phyloP scores from a whole-genome alignment of 2,329 filamentous ascomycete species.

The Didymella sp. region DNA sequence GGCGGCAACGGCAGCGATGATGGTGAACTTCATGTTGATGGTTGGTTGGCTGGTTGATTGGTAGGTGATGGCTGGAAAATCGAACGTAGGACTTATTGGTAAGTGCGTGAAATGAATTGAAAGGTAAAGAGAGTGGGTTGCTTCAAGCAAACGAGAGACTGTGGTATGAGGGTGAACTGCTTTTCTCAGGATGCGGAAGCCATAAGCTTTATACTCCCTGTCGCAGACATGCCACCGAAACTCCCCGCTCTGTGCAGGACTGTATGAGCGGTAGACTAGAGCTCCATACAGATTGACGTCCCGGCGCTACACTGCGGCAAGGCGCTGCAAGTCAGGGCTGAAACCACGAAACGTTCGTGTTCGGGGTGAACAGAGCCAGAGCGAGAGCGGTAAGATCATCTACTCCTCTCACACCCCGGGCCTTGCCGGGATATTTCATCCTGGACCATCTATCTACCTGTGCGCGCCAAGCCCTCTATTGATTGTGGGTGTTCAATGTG shows the following conservation, averaged over 20 bases:
- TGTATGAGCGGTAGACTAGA: constrained; percentile 8
- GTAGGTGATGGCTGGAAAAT: constrained; percentile 23
- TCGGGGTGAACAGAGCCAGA: neutral
- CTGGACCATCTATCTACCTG: constrained; percentile 1
- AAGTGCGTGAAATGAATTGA: constrained; percentile 33
- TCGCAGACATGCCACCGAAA: neutral
- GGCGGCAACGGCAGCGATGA: constrained; percentile 36
- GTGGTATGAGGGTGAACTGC: constrained; percentile 22
- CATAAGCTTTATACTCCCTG: constrained; percentile 10
- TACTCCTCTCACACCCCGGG: neutral
- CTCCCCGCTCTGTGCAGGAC: constrained; percentile 2
- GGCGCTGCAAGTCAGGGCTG: constrained; percentile 12
- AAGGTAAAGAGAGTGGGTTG: constrained; percentile 29
- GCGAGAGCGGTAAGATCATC: constrained; percentile 4
- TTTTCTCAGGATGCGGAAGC: constrained; percentile 3
- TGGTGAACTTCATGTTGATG: constrained; percentile 46
- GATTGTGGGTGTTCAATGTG: constrained; percentile 1
- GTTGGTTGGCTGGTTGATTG: constrained; percentile 24
- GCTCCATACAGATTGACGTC: constrained; percentile 14
- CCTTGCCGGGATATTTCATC: constrained; percentile 1
- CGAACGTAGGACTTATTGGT: constrained; percentile 20
- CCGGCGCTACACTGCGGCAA: constrained; percentile 17
- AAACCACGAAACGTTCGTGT: constrained; percentile 9
- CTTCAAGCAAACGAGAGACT: constrained; percentile 36
- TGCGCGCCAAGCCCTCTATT: constrained; percentile 3